Evolutionary conservation across 768 basidiomycete species (phyloP), one percentile per base, ranked within the genome.

Genomic region (Boletus barrowsii): DNA sequence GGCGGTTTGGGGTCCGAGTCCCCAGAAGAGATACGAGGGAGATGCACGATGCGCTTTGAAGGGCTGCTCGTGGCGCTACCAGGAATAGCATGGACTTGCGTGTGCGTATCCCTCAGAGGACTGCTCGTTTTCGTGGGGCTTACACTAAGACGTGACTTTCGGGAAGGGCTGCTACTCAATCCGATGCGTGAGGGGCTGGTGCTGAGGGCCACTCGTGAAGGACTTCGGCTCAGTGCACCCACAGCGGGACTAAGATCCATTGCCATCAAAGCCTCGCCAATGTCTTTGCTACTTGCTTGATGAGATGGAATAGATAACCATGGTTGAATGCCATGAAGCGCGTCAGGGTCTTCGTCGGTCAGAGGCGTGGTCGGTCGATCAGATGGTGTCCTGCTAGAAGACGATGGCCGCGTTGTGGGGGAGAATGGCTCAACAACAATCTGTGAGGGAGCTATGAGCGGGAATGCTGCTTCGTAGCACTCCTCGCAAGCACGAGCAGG

Each of bases 381-480:
- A 8, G 53, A 45, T 30, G 61, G 49, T 26, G 57, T 54, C 32
- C 26, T 56, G 37, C 45, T 55, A 37, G 41, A 54, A 20, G 56
- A 51, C 18, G 56, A 47, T 6, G 45, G 40, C 18, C 51, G 64
- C 3, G 43, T 51, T 29, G 54, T 11, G 3, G 50, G 40, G 39
- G 59, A 58, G 4, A 50, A 43, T 43, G 15, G 15, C 18, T 56
- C 62, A n/a, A 51, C 10, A n/a, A 37, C 26, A 2, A n/a, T 30
- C 11, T 18, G 22, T 9, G 47, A 40, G 3, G 58, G 37, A 26
- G 37, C 1, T 18, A 63, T 40, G 32, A 88, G 52, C 0, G 91
- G 91, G 60, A 96, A 96, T 17, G 94, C 87, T 13, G 86, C 81
- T 57, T 91, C 88, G 62, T 87, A 96, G 70, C 93, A 96, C 2